Conservation (phyloP, 1,284 basidiomycete species). For the Apiotrichum akiyoshidainum region DNA sequence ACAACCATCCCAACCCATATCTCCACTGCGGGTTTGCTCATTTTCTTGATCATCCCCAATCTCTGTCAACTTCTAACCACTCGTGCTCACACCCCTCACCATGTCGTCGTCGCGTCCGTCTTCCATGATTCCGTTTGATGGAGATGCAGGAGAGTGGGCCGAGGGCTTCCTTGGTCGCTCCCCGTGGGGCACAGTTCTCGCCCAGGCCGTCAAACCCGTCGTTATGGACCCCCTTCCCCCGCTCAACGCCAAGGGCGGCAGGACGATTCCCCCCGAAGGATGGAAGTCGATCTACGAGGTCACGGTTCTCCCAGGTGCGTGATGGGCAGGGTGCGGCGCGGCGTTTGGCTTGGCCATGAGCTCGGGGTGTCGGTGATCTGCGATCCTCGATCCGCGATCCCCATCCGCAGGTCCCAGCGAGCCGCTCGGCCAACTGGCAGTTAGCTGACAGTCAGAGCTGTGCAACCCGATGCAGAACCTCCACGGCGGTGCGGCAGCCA, state of each 20-base stretch:
- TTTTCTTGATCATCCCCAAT: too few relatives aligned
- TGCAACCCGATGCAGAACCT: conserved; percentile 19
- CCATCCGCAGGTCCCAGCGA: background rate
- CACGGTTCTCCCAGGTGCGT: background rate
- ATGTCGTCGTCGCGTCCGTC: background rate
- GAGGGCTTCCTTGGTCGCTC: background rate
- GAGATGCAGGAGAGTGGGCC: background rate
- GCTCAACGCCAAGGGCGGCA: conserved; percentile 5
- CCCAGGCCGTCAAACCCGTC: background rate
- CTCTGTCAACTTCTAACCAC: too few relatives aligned
- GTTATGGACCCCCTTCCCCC: conserved; percentile 6
- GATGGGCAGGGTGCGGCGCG: background rate
- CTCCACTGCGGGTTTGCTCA: too few relatives aligned
- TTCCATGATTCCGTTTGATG: background rate
- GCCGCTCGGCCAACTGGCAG: background rate
- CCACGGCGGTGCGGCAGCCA: conserved; percentile 35
- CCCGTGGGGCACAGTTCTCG: background rate
- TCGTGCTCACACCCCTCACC: background rate
- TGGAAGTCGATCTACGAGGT: conserved; percentile 1
- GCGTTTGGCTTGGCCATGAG: too few relatives aligned
- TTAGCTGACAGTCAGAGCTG: background rate
- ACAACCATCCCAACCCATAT: too few relatives aligned
- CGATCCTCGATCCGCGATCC: background rate
- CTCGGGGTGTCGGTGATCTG: too few relatives aligned
- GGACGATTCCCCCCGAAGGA: conserved; percentile 3